Base-by-base conservation (phyloP, 352 stramenopile species). In the Halophytophthora batemanensis region DNA sequence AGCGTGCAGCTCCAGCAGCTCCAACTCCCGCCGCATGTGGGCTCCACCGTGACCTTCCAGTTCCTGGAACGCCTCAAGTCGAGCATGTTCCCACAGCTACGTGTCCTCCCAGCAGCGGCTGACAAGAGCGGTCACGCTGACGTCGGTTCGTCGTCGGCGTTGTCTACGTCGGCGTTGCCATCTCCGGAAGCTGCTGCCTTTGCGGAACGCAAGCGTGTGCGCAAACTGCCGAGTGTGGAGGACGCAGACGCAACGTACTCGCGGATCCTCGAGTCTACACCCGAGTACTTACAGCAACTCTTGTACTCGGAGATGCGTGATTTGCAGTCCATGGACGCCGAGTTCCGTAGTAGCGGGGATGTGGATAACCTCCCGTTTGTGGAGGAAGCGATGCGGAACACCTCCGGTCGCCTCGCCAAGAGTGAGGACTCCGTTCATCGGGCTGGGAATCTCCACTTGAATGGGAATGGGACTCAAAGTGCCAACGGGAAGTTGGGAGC, bases 341-440 rank as follows among this genome's bases (percentile, higher is more conserved):
- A 91, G 51, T 83, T 74, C 37, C 69, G 77, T 21, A 93, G 83
- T 43, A 80, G 59, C 10, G 83, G 81, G 0, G 83, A 93, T 25
- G n/a, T 77, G 6, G 77, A 91, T 44, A 81, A 70, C 54, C 69
- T 92, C 22, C 81, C 83, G 7, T 90, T 92, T 51, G 72, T 93
- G 12, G 71, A 88, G 40, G 83, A 91, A 61, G 83, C 81, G 0
- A 90, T 93, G 67, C 71, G 67, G 21, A 79, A 74, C 37, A 89
- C 77, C 13, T 86, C 80, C 0, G 70, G 65, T 7, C 73, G 81
- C 3, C 74, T 93, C 42, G 70, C 69, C 1, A 52, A 62, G 29
- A 53, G 56, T 44, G 44, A 60, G 14, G 50, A 59, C 40, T 58
- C 59, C 14, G 42, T 43, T 33, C 49, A 56, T 15, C 36, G 45